A percentile compares a stretch with the other conserved stretches of the same genome.
These are phyloP conservation scores for Ceratocystis huliohia DNA, from an alignment of 2,329 filamentous ascomycete species.

Conservation along the genomic window DNA sequence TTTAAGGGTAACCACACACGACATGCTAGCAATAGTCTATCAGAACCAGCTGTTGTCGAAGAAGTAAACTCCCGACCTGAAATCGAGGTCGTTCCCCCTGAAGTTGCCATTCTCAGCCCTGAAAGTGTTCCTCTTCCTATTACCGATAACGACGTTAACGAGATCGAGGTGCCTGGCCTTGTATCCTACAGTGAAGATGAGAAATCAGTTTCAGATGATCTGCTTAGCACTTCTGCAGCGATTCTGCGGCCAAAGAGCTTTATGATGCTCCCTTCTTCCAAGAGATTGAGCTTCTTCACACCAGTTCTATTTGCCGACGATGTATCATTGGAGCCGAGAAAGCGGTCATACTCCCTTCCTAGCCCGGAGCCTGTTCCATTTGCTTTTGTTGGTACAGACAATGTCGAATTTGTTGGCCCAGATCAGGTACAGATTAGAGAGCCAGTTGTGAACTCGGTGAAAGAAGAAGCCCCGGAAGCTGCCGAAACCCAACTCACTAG, in stretches of 20 bases:
- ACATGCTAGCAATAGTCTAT: neutral
- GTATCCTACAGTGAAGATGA: slow-evolving; percentile 52
- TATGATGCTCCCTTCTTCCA: slow-evolving; percentile 27
- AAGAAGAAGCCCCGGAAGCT: neutral
- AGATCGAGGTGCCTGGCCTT: slow-evolving; percentile 68
- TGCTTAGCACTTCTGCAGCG: slow-evolving; percentile 25
- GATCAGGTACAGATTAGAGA: slow-evolving; percentile 1
- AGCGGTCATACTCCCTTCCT: slow-evolving; percentile 40
- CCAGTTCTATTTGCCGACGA: slow-evolving; percentile 17
- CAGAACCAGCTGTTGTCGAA: slow-evolving; percentile 11
- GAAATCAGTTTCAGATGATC: slow-evolving; percentile 31
- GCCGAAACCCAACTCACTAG: neutral
- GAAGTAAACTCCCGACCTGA: slow-evolving; percentile 22
- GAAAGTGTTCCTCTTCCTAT: slow-evolving; percentile 53
- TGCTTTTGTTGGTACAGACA: slow-evolving; percentile 21
- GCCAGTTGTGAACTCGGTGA: neutral
- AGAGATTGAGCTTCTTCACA: slow-evolving; percentile 18
- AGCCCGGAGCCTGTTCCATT: slow-evolving; percentile 28
- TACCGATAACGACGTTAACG: slow-evolving; percentile 54
- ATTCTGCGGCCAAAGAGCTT: slow-evolving; percentile 37
- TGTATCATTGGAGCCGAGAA: slow-evolving; percentile 28
- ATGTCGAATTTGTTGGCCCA: slow-evolving; percentile 16
- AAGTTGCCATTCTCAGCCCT: slow-evolving; percentile 33
- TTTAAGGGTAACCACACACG: slow-evolving; percentile 24
- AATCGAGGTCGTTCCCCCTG: slow-evolving; percentile 26